Percentiles rank a stretch among this genome's conserved stretches.
Evolutionary conservation across 768 basidiomycete species (phyloP).

Genomic region (Rhodosporidiobolus sp.): DNA sequence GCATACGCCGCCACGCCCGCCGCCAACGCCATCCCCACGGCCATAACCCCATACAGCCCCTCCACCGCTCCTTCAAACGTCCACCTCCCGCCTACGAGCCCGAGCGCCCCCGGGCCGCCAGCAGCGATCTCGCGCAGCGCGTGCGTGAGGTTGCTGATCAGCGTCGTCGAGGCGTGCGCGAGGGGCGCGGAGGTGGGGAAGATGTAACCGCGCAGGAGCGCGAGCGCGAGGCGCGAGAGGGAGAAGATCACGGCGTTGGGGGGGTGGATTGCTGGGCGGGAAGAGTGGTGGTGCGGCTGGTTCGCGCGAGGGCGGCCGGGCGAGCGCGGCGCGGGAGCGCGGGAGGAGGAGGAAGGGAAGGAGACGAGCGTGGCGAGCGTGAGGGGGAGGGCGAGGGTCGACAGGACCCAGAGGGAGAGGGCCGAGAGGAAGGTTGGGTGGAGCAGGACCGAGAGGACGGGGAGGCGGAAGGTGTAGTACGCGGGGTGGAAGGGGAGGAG

Average conservation of each 20-base stretch:
- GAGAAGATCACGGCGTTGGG: conserved; percentile 33
- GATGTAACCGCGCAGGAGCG: conserved; percentile 26
- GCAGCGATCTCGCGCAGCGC: conserved; percentile 3
- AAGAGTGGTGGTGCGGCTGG: not conserved
- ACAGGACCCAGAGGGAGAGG: conserved; percentile 8
- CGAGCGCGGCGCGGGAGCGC: not conserved
- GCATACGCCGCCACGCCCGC: not conserved
- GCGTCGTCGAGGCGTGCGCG: not conserved
- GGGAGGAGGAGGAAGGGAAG: conserved; percentile 11
- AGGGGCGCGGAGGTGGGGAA: conserved; percentile 1
- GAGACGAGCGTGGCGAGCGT: conserved; percentile 19
- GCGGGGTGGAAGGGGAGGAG: not conserved
- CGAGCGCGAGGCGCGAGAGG: conserved; percentile 25
- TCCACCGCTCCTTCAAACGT: conserved; percentile 15
- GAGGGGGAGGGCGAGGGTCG: conserved; percentile 28
- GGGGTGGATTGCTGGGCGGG: not conserved
- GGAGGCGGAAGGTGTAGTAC: conserved; percentile 13
- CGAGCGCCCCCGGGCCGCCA: conserved; percentile 16
- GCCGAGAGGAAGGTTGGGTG: conserved; percentile 29
- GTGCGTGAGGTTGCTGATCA: not conserved
- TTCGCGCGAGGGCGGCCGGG: not conserved
- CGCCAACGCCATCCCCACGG: conserved; percentile 19
- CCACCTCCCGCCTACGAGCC: conserved; percentile 10
- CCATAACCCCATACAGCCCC: conserved; percentile 27
- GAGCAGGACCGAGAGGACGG: conserved; percentile 23